A percentile compares a stretch with the other conserved stretches of the same genome.
These are phyloP conservation scores for Agroathelia rolfsii DNA, from an alignment of 1,284 basidiomycete species.

Conservation along the genomic window DNA sequence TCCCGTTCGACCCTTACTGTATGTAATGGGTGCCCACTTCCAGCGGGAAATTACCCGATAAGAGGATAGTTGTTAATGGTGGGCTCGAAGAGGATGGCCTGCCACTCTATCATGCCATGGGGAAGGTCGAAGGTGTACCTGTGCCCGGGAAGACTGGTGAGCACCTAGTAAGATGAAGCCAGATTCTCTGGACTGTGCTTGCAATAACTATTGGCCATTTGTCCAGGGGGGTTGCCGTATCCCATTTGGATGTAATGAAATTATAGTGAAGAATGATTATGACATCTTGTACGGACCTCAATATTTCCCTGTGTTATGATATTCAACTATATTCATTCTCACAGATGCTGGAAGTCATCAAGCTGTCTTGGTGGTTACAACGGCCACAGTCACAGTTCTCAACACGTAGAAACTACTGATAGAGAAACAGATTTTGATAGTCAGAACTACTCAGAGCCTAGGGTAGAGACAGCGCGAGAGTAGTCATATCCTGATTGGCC, in stretches of 20 bases:
- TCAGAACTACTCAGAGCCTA: too few species aligned
- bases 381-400: too few species aligned
- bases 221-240: slow-evolving; percentile 32
- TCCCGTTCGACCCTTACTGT: slow-evolving; percentile 50
- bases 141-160: slow-evolving; percentile 67
- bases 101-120: slow-evolving; percentile 47
- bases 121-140: slow-evolving; percentile 33
- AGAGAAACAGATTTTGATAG: too few species aligned
- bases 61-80: slow-evolving; percentile 41
- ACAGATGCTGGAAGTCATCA: slow-evolving; percentile 12
- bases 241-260: slow-evolving; percentile 32
- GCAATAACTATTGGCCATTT: slow-evolving; percentile 11
- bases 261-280: slow-evolving; percentile 36
- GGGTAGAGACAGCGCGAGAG: too few species aligned
- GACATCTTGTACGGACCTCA: slow-evolving; percentile 54
- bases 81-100: slow-evolving; percentile 36
- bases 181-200: slow-evolving; percentile 26
- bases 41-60: slow-evolving; percentile 46
- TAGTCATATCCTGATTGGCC: too few species aligned
- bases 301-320: too few species aligned
- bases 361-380: too few species aligned
- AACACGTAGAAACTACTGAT: too few species aligned
- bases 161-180: slow-evolving; percentile 42
- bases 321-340: too few species aligned
- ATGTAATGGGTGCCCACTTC: slow-evolving; percentile 66